Evolutionary conservation across 2,329 filamentous ascomycete genomes (phyloP).

Genomic region (Exophiala xenobiotica): DNA sequence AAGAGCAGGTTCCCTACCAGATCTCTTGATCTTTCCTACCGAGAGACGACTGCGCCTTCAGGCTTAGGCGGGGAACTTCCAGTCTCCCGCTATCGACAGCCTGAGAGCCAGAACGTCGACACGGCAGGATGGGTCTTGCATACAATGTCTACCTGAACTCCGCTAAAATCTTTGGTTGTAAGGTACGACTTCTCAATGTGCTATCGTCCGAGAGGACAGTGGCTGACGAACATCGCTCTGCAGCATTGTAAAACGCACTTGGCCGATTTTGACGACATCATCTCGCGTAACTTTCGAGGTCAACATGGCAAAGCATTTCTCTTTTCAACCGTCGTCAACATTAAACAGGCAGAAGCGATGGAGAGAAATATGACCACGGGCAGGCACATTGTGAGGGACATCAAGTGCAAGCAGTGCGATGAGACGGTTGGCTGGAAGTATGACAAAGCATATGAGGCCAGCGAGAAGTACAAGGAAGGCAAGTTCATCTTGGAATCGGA

Average conservation of each 20-base stretch:
- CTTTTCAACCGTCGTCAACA: conserved; percentile 91
- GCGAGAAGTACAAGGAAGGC: conserved; percentile 98
- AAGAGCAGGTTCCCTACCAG: no score
- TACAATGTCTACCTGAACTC: conserved; percentile 91
- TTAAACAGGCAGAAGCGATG: conserved; percentile 73
- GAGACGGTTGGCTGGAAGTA: conserved; percentile 98
- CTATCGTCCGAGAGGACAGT: neutral
- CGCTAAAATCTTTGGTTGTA: conserved; percentile 87
- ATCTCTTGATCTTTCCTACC: neutral
- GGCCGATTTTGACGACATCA: conserved; percentile 92
- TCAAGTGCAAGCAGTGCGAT: conserved; percentile 85
- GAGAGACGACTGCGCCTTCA: neutral
- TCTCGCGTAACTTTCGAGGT: conserved; percentile 96
- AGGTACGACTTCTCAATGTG: conserved; percentile 37
- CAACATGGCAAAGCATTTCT: conserved; percentile 98
- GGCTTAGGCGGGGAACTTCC: neutral
- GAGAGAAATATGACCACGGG: conserved; percentile 99
- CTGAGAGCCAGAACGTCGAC: neutral
- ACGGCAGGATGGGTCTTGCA: conserved; percentile 69
- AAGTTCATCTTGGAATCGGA: conserved; percentile 75
- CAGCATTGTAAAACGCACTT: conserved; percentile 88
- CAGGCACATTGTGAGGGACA: conserved; percentile 89
- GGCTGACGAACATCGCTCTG: conserved; percentile 1
- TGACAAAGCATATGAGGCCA: conserved; percentile 88
- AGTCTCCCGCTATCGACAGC: conserved; percentile 4